Base-by-base conservation (phyloP, 2,329 filamentous ascomycete species). In the Calonectria naviculata region DNA sequence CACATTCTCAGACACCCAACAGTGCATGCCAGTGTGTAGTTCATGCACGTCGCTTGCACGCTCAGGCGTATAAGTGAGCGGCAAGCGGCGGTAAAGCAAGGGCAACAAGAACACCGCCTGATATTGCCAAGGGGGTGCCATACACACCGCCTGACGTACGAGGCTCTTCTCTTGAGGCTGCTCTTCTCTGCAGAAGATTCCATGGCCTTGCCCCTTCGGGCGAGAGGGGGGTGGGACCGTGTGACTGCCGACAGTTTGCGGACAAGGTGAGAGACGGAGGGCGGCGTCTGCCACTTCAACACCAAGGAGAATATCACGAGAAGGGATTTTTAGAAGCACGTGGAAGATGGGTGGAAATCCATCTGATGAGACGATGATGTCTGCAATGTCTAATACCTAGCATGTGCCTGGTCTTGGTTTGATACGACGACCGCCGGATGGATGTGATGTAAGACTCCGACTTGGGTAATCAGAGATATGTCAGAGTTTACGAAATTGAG, bases 171-270 rank as follows among this genome's bases (percentile, higher is more conserved):
- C 31, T 28, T 26, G 34, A 8, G 29, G 46, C 28, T 19, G 12
- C 47, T 56, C 31, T 38, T 42, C 13, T 44, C 21, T 41, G 54
- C 17, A 56, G 63, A 65, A 66, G 19, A 29, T 66, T 70, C 62
- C 46, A 28, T 66, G 67, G 44, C 54, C 61, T 70, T 70, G 54
- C 67, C 67, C 13, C 36, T 70, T 62, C 21, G 46, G 56, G 68
- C 19, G 15, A 17, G 61, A 49, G 66, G 36, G 54, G 49, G 49
- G 68, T 70, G 68, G 68, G 31, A 67, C 62, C 67, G 34, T 65
- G 42, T 21, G n/a, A 61, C 44, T 62, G 46, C 65, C 34, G 24
- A 38, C 52, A 34, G 47, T 41, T 47, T 47, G 36, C 29, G 44
- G 54, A 34, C 62, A 17, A 65, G 67, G 67, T 62, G 63, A 66